A percentile compares a stretch with the other conserved stretches of the same genome.
phyloP scores from a whole-genome alignment of 2,329 filamentous ascomycete species.

The Colletotrichum acutatum region DNA sequence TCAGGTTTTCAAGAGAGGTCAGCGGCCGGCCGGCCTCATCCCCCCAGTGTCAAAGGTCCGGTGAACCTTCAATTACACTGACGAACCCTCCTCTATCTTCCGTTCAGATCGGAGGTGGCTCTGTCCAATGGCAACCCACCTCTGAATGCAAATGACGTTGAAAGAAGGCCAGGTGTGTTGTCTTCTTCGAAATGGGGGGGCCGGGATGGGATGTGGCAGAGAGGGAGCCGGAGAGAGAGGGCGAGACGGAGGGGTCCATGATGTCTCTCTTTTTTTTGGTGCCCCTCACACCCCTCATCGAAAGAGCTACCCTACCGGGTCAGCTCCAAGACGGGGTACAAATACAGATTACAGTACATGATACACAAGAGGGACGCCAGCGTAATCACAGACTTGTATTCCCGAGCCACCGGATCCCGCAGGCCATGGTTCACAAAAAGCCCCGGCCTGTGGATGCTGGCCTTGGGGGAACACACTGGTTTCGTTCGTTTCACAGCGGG shows the following conservation, averaged over 20 bases:
- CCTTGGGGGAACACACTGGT: background rate
- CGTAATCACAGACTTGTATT: slow-evolving; percentile 31
- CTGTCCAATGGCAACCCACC: background rate
- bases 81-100: slow-evolving; percentile 9
- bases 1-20: slow-evolving; percentile 6
- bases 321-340: slow-evolving; percentile 3
- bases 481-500: background rate
- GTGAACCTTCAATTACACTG: background rate
- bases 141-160: slow-evolving; percentile 24
- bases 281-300: slow-evolving; percentile 28
- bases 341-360: background rate
- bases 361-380: slow-evolving; percentile 30
- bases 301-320: slow-evolving; percentile 8
- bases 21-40: background rate
- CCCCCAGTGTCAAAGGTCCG: background rate
- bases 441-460: background rate
- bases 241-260: slow-evolving; percentile 9
- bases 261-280: slow-evolving; percentile 15
- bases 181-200: slow-evolving; percentile 4
- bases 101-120: background rate
- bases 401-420: slow-evolving; percentile 34
- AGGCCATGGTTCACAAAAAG: slow-evolving; percentile 18
- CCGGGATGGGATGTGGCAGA: slow-evolving; percentile 8
- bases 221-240: background rate
- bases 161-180: slow-evolving; percentile 30